Evolutionary conservation across 768 basidiomycete genomes (phyloP).

Genomic region (Kwoniella sp.): DNA sequence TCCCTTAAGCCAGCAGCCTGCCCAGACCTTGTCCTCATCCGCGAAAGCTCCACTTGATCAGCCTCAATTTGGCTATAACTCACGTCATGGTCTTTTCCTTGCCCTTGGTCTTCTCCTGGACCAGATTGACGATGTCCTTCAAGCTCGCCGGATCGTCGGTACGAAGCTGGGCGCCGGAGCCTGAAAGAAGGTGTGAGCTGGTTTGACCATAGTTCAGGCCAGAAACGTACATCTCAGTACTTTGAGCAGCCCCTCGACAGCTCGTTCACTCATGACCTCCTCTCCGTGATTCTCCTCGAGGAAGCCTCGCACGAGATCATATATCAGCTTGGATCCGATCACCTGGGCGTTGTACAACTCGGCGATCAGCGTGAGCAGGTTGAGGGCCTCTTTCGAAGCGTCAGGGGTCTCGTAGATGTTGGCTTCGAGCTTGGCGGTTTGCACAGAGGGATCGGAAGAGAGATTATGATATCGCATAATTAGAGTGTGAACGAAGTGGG

Average conservation of each 20-base stretch:
- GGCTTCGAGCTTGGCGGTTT: constrained; percentile 7
- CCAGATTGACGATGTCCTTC: constrained; percentile 81
- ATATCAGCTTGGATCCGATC: constrained; percentile 79
- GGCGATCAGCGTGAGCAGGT: constrained; percentile 78
- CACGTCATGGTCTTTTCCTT: constrained; percentile 52
- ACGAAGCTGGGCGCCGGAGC: constrained; percentile 84
- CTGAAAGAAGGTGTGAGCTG: constrained; percentile 52
- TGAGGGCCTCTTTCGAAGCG: constrained; percentile 80
- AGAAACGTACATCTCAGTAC: constrained; percentile 56
- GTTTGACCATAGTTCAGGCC: neutral
- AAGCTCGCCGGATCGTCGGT: constrained; percentile 86
- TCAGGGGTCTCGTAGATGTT: constrained; percentile 41
- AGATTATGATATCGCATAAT: constrained; percentile 62
- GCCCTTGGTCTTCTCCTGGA: constrained; percentile 65
- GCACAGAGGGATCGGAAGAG: constrained; percentile 4
- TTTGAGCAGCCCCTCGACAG: constrained; percentile 81
- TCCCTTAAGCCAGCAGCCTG: no score
- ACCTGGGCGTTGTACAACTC: constrained; percentile 97
- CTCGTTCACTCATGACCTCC: constrained; percentile 62
- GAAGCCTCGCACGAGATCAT: constrained; percentile 77
- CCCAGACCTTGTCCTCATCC: no score
- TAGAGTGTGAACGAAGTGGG: constrained; percentile 71
- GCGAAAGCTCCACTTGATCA: neutral
- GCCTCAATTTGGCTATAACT: constrained; percentile 56
- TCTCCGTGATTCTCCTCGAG: constrained; percentile 54